These are phyloP conservation scores for Extremus antarcticus DNA, from an alignment of 495 filamentous ascomycete species.

Conservation along the genomic window DNA sequence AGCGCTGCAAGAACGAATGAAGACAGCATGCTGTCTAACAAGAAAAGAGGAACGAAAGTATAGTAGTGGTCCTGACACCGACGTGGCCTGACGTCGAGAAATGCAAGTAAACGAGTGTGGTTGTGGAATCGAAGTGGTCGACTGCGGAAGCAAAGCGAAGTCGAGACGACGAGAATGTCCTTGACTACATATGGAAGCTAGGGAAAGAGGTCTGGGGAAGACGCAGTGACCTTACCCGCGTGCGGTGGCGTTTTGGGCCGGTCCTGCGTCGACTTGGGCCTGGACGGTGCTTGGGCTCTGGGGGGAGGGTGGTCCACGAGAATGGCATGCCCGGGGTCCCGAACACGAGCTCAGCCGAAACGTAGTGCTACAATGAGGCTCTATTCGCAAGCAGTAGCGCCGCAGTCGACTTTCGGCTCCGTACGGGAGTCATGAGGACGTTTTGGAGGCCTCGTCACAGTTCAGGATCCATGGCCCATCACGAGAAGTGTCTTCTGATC, in stretches of 20 bases:
- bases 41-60: background rate
- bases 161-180: background rate
- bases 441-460: background rate
- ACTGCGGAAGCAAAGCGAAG: background rate
- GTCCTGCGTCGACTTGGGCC: background rate
- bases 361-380: background rate
- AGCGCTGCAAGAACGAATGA: background rate
- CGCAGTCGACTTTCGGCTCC: background rate
- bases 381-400: background rate
- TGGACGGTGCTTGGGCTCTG: background rate
- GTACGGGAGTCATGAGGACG: background rate
- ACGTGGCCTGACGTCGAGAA: slow-evolving; percentile 4
- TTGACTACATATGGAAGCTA: background rate
- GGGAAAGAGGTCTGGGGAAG: background rate
- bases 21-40: background rate
- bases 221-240: background rate
- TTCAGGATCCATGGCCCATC: background rate
- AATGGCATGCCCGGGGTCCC: background rate
- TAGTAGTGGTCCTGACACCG: background rate
- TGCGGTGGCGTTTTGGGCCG: background rate
- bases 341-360: background rate
- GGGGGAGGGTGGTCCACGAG: background rate
- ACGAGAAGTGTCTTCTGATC: background rate
- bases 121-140: background rate
- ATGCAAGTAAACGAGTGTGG: background rate